phyloP scores from a whole-genome alignment of 202 grass and related monocot species.

The Cymbopogon flexuosus region DNA sequence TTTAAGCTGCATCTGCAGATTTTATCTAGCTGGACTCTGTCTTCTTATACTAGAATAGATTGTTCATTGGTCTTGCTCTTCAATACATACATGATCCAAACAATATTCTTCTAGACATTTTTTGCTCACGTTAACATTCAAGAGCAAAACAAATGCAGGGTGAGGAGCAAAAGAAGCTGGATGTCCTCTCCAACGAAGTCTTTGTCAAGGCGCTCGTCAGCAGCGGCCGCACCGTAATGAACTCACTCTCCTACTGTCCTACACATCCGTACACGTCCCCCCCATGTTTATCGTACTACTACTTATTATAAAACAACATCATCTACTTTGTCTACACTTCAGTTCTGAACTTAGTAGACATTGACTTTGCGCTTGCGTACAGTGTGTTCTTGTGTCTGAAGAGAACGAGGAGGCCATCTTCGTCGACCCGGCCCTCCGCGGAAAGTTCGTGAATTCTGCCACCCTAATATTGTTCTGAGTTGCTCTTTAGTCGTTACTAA shows the following conservation, averaged over 20 bases:
- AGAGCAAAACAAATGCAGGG: slow-evolving; percentile 37
- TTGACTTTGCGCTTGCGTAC: slow-evolving; percentile 13
- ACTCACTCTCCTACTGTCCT: neutral
- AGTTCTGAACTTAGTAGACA: neutral
- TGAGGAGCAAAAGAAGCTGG: slow-evolving; percentile 93
- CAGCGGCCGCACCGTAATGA: slow-evolving; percentile 93
- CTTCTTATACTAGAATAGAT: neutral
- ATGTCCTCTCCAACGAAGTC: slow-evolving; percentile 85
- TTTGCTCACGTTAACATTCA: too few relatives aligned
- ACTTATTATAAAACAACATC: neutral
- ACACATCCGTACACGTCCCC: neutral
- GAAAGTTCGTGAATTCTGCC: slow-evolving; percentile 54
- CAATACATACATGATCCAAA: neutral
- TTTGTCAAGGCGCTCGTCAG: slow-evolving; percentile 86
- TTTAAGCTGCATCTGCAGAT: neutral
- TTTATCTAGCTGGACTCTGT: neutral
- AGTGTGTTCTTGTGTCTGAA: slow-evolving; percentile 91
- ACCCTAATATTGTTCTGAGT: neutral
- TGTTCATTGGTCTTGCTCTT: neutral
- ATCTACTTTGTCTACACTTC: neutral
- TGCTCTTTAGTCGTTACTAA: neutral
- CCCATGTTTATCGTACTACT: neutral
- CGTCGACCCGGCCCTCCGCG: slow-evolving; percentile 64
- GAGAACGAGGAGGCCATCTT: slow-evolving; percentile 92
- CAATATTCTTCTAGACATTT: neutral